Conservation (phyloP, 2,329 filamentous ascomycete species). For the Colletotrichum gloeosporioides region DNA sequence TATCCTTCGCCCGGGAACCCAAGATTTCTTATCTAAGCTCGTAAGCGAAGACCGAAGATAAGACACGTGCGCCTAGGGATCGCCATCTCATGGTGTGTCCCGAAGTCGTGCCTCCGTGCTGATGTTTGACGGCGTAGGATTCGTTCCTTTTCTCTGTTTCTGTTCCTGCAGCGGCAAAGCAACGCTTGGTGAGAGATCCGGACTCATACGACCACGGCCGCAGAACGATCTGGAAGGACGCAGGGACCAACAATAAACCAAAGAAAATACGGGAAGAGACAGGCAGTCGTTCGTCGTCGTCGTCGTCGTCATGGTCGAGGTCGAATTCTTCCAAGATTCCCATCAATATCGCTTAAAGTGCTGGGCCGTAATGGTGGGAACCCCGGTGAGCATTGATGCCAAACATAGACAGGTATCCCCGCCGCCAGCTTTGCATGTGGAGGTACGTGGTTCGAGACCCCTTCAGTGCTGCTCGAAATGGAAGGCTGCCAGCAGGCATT, state of each 20-base stretch:
- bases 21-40: not conserved
- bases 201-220: not conserved
- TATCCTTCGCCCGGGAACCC: not conserved
- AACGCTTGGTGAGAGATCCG: not conserved
- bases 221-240: not conserved
- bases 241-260: not conserved
- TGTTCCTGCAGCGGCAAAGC: constrained; percentile 7
- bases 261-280: not conserved
- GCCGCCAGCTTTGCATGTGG: constrained; percentile 8
- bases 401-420: constrained; percentile 15
- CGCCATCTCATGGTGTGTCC: not conserved
- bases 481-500: constrained; percentile 6
- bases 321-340: not conserved
- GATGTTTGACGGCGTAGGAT: not conserved
- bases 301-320: not conserved
- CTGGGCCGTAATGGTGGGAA: constrained; percentile 7
- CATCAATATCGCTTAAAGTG: constrained; percentile 16
- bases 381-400: constrained; percentile 4
- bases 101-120: not conserved
- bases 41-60: not conserved
- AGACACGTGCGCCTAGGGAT: not conserved
- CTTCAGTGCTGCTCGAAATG: not conserved
- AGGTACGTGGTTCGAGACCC: constrained; percentile 17
- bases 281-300: not conserved
- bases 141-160: not conserved